phyloP scores from a whole-genome alignment of 441 rosid genomes.

The Aquilaria agallochum region DNA sequence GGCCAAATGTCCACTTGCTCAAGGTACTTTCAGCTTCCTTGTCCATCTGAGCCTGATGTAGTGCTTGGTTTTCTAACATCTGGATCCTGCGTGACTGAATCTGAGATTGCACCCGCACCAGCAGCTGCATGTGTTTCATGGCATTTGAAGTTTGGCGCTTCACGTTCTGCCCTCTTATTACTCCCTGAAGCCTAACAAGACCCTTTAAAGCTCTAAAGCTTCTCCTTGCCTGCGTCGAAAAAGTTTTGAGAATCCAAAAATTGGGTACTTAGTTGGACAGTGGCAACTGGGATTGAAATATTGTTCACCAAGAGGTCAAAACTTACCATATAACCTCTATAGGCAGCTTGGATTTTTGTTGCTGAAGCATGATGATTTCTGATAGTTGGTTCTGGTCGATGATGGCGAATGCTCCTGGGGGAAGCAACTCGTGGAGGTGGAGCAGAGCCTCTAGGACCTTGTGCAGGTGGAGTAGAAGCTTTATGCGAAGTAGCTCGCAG shows the following conservation, averaged over 20 bases:
- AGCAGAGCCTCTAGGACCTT: too few relatives aligned
- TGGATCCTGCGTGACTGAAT: conserved; percentile 85
- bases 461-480: too few relatives aligned
- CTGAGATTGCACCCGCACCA: conserved; percentile 83
- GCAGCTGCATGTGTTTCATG: conserved; percentile 78
- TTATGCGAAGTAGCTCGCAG: background rate
- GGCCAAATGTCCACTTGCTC: conserved; percentile 42
- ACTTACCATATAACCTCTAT: conserved; percentile 67
- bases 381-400: conserved; percentile 62
- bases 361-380: conserved; percentile 68
- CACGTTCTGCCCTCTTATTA: conserved; percentile 69
- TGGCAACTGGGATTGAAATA: background rate
- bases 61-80: conserved; percentile 69
- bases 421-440: background rate
- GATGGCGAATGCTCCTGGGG: conserved; percentile 29
- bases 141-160: conserved; percentile 80
- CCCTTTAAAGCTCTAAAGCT: conserved; percentile 84
- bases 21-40: conserved; percentile 44
- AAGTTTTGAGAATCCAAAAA: conserved; percentile 2
- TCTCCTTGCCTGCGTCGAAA: conserved; percentile 59
- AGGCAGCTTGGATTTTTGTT: conserved; percentile 77
- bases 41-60: conserved; percentile 46
- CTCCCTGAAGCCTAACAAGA: conserved; percentile 84
- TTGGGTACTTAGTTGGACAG: too few relatives aligned
- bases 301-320: conserved; percentile 7